phyloP scores from a whole-genome alignment of 768 basidiomycete genomes.

The Boletus reticulatus region DNA sequence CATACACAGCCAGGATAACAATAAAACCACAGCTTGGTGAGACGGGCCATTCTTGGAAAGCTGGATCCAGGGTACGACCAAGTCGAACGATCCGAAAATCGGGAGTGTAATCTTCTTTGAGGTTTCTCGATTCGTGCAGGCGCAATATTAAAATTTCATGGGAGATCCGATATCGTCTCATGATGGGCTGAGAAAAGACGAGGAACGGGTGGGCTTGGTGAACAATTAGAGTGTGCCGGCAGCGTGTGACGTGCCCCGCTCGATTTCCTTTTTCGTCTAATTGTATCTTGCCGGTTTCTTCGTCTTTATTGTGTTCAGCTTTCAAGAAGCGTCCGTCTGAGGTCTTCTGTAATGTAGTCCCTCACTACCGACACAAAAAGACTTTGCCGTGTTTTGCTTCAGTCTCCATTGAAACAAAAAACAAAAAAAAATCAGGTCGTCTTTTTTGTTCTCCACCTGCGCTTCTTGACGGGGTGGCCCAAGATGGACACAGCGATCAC shows the following conservation, averaged over 20 bases:
- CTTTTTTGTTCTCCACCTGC: constrained; percentile 35
- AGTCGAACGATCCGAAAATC: constrained; percentile 14
- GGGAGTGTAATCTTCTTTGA: constrained; percentile 26
- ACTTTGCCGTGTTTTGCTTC: constrained; percentile 25
- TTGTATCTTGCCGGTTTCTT: constrained; percentile 35
- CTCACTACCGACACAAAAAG: constrained; percentile 38
- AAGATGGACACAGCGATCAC: constrained; percentile 36
- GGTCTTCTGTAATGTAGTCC: constrained; percentile 28
- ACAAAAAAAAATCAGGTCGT: constrained; percentile 34
- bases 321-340: constrained; percentile 27
- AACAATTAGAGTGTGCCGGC: constrained; percentile 33
- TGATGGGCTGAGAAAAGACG: constrained; percentile 13
- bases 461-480: constrained; percentile 31
- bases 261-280: constrained; percentile 35
- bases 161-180: constrained; percentile 26
- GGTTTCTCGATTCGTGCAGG: constrained; percentile 30
- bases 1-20: constrained; percentile 12
- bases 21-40: constrained; percentile 10
- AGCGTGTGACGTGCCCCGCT: constrained; percentile 21
- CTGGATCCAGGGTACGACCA: constrained; percentile 2
- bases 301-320: constrained; percentile 32
- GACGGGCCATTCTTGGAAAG: constrained; percentile 14
- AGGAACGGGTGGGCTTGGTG: constrained; percentile 13
- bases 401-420: constrained; percentile 29
- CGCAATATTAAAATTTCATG: constrained; percentile 20